These are phyloP conservation scores for Calonectria pauciramosa DNA, from an alignment of 2,329 filamentous ascomycete genomes.

Conservation along the genomic window DNA sequence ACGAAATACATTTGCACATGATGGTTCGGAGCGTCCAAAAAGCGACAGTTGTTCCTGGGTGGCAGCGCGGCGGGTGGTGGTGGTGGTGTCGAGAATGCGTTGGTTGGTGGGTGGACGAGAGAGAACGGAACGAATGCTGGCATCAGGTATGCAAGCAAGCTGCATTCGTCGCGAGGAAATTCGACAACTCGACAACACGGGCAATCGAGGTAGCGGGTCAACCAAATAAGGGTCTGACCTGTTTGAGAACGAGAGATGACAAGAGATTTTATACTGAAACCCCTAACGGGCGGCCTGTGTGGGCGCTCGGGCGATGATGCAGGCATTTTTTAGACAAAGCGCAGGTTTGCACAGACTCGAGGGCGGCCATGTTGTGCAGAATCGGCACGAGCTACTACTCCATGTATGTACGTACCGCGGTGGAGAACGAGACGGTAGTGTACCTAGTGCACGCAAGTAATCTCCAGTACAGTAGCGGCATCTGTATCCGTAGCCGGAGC, in stretches of 20 bases:
- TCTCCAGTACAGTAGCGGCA: slow-evolving; percentile 7
- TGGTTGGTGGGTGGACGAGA: neutral
- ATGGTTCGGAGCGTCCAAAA: slow-evolving; percentile 2
- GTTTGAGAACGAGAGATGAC: neutral
- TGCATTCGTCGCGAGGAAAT: slow-evolving; percentile 1
- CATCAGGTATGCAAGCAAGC: slow-evolving; percentile 1
- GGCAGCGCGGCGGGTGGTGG: neutral
- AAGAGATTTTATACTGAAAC: slow-evolving; percentile 6
- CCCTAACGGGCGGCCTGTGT: neutral
- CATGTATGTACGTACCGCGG: no score
- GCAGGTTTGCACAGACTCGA: slow-evolving; percentile 9
- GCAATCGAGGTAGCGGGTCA: neutral
- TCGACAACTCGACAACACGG: neutral
- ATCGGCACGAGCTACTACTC: slow-evolving; percentile 1
- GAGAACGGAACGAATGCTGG: neutral
- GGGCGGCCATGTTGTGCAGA: slow-evolving; percentile 2
- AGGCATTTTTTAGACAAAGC: slow-evolving; percentile 10
- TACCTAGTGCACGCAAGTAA: slow-evolving; percentile 2
- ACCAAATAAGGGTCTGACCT: neutral
- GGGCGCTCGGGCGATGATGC: neutral
- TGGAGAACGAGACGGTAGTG: slow-evolving; percentile 5
- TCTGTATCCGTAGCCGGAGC: neutral
- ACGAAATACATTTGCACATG: neutral
- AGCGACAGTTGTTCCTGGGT: neutral
- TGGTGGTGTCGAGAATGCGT: neutral